Percentiles rank a stretch among this genome's conserved stretches.
These are phyloP conservation scores for Fusarium tjaetaba DNA, from an alignment of 2,329 filamentous ascomycete species.

Conservation along the genomic window DNA sequence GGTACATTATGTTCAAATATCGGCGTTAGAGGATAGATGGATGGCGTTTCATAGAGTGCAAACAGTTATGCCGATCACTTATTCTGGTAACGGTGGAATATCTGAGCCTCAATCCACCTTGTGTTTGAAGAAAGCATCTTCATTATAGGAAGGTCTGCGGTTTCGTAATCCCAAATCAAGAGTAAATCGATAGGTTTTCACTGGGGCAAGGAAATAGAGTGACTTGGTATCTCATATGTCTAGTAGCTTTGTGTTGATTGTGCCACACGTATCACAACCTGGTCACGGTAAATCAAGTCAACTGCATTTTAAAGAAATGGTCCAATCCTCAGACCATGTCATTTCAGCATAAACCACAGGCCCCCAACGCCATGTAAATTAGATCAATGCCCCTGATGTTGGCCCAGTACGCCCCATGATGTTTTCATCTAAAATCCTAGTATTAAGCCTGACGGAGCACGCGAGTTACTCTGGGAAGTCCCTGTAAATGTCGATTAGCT, in stretches of 20 bases:
- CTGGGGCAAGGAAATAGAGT: background rate
- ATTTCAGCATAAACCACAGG: constrained; percentile 13
- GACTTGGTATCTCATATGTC: background rate
- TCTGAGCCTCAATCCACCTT: background rate
- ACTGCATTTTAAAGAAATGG: background rate
- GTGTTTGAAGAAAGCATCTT: background rate
- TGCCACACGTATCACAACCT: background rate
- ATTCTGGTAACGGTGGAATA: background rate
- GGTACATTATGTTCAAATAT: constrained; percentile 1
- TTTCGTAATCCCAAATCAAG: background rate
- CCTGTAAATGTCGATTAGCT: constrained; percentile 35
- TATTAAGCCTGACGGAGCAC: background rate
- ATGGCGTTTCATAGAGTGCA: constrained; percentile 6
- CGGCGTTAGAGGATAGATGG: constrained; percentile 30
- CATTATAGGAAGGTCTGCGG: background rate
- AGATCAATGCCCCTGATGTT: constrained; percentile 11
- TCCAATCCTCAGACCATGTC: constrained; percentile 2
- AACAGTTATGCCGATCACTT: constrained; percentile 10
- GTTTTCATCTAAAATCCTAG: constrained; percentile 12
- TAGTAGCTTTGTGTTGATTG: background rate
- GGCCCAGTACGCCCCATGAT: constrained; percentile 30
- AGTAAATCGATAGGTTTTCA: background rate
- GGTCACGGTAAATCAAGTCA: background rate
- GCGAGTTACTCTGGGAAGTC: constrained; percentile 47
- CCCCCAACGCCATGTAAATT: constrained; percentile 35